phyloP scores from a whole-genome alignment of 2,329 filamentous ascomycete species.

The Trichoderma citrinoviride region DNA sequence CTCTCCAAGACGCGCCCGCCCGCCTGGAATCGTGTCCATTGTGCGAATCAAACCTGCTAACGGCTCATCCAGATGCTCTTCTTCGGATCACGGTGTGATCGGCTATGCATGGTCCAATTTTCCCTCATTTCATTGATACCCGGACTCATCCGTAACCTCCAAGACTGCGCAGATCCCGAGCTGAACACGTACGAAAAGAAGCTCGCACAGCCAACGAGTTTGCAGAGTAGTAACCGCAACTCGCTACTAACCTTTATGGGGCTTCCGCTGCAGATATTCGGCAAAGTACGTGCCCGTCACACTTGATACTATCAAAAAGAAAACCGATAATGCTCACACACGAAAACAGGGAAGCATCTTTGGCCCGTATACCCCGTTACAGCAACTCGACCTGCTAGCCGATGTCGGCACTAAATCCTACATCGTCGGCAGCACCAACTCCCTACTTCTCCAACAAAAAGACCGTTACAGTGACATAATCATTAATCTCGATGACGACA shows the following conservation, averaged over 20 bases:
- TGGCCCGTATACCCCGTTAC: slow-evolving; percentile 92
- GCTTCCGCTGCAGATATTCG: slow-evolving; percentile 89
- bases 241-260: slow-evolving; percentile 94
- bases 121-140: slow-evolving; percentile 93
- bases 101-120: slow-evolving; percentile 97
- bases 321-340: background rate
- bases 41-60: background rate
- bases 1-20: background rate
- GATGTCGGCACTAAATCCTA: slow-evolving; percentile 96
- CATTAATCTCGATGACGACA: slow-evolving; percentile 90
- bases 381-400: slow-evolving; percentile 90
- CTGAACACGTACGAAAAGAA: slow-evolving; percentile 78
- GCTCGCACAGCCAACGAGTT: slow-evolving; percentile 72
- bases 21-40: too few species aligned
- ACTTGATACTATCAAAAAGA: too few species aligned
- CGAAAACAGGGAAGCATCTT: slow-evolving; percentile 76
- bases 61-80: slow-evolving; percentile 78
- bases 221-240: slow-evolving; percentile 86
- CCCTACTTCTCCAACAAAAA: slow-evolving; percentile 85
- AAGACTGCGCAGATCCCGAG: slow-evolving; percentile 93
- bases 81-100: slow-evolving; percentile 94
- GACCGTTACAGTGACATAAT: slow-evolving; percentile 95
- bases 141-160: slow-evolving; percentile 83
- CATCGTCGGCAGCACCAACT: slow-evolving; percentile 95
- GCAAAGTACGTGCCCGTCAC: slow-evolving; percentile 60